Base-by-base conservation (phyloP, 805 yeast genomes). In the Cyberlindnera mycetangii region DNA sequence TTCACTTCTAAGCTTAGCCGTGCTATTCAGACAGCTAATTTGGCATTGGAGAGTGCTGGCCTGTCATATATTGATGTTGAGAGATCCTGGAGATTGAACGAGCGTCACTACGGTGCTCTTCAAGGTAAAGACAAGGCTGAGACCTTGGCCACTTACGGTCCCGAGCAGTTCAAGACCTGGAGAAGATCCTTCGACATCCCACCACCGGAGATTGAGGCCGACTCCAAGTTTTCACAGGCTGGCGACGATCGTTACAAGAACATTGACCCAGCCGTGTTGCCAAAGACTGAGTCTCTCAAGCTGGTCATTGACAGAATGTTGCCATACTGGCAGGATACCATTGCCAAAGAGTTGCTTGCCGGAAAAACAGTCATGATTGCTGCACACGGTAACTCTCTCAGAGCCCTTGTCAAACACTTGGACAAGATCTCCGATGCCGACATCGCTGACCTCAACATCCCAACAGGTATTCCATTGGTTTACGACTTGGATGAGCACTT, bases 81-180 rank as follows among this genome's bases (percentile, higher is more conserved):
- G 71, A 87, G 97, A 79, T 79, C 92, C 45, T 92, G 97, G 97
- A 86, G 97, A 80, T 81, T 90, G 69, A 90, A 90, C 77, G 98
- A 90, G 78, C 93, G 98, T 80, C 97, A 90, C 74, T 90, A 90
- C 77, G 98, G 98, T 80, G 97, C 89, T 60, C 81, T 90, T 65
- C 97, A 92, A 76, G 98, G 98, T 71, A 89, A 92, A 78, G 95
- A 92, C 79, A 90, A 90, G 78, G 97, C 97, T 59, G 90, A 78
- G 62, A 85, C 96, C 57, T 79, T 89, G 66, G 90, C 81, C 63
- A 70, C 79, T 62, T 90, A 79, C 75, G 98, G 98, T 66, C 72
- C 79, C 62, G 97, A 89, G 70, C 81, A 89, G 75, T 92, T 92
- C 89, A 89, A 81, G 78, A 85, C 84, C 63, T 90, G 93, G 90